phyloP scores from a whole-genome alignment of 495 filamentous ascomycete species.

The Talaromyces adpressus region DNA sequence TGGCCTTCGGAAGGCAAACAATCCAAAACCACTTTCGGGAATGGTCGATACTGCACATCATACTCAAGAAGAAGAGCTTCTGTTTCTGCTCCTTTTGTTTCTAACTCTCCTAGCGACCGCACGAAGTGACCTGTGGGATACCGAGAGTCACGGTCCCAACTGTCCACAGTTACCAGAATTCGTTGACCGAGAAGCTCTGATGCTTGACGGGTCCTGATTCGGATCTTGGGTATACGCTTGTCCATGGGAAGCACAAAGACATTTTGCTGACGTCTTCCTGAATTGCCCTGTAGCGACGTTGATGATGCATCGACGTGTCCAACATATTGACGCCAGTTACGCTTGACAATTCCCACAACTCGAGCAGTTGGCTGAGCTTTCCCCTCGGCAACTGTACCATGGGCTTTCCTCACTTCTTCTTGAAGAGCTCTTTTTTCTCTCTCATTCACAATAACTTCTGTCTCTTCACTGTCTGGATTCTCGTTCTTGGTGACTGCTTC shows the following conservation, averaged over 20 bases:
- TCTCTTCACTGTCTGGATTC: conserved; percentile 76
- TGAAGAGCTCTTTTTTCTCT: conserved; percentile 79
- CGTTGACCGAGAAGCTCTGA: conserved; percentile 82
- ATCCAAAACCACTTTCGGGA: conserved; percentile 89
- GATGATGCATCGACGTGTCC: conserved; percentile 88
- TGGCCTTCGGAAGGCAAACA: conserved; percentile 90
- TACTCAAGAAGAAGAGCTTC: conserved; percentile 91
- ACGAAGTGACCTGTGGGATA: conserved; percentile 94
- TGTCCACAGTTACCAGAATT: conserved; percentile 90
- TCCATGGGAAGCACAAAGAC: conserved; percentile 97
- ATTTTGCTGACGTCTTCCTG: conserved; percentile 77
- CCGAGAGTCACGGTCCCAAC: conserved; percentile 87
- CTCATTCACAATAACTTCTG: conserved; percentile 69
- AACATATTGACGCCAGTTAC: conserved; percentile 97
- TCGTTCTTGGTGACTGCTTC: conserved; percentile 89
- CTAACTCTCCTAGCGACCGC: conserved; percentile 83
- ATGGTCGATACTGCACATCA: conserved; percentile 95
- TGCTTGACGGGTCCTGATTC: conserved; percentile 84
- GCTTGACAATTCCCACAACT: conserved; percentile 86
- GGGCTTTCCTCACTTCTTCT: conserved; percentile 82
- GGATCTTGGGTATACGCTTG: conserved; percentile 92
- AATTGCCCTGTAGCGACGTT: conserved; percentile 58
- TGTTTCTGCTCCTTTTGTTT: conserved; percentile 92
- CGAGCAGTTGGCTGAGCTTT: conserved; percentile 83
- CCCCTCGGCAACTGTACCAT: conserved; percentile 71